Evolutionary conservation across 1,139 yeast genomes (phyloP).

Genomic region (Taiozyma sp.): DNA sequence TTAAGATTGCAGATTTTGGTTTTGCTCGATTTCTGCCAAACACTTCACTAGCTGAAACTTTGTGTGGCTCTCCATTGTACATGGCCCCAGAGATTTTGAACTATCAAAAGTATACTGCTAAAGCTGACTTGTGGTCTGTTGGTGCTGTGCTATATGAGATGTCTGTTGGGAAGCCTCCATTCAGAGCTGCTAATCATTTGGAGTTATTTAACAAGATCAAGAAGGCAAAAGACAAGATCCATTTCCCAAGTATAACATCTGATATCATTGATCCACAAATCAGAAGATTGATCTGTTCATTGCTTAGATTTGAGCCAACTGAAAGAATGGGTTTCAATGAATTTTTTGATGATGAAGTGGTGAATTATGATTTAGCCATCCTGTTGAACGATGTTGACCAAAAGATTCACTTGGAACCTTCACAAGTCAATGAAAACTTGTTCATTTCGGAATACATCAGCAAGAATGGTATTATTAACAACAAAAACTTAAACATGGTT

Average conservation of each 20-base stretch:
- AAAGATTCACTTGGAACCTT: constrained; percentile 47
- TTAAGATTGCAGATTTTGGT: constrained; percentile 96
- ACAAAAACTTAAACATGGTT: constrained; percentile 14
- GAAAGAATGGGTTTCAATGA: constrained; percentile 86
- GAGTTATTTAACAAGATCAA: constrained; percentile 85
- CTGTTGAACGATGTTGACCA: constrained; percentile 29
- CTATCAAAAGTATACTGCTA: constrained; percentile 93
- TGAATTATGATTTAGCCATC: constrained; percentile 27
- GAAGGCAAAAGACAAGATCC: constrained; percentile 68
- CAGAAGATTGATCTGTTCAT: constrained; percentile 63
- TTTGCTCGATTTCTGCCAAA: constrained; percentile 93
- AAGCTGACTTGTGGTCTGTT: constrained; percentile 97
- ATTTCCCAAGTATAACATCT: constrained; percentile 54
- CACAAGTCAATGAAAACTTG: constrained; percentile 69
- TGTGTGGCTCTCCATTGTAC: constrained; percentile 95
- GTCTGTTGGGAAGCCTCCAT: constrained; percentile 95
- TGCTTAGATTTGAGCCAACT: constrained; percentile 79
- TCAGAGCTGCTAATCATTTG: constrained; percentile 87
- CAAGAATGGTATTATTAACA: constrained; percentile 25
- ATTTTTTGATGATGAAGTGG: constrained; percentile 59
- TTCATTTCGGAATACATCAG: constrained; percentile 76
- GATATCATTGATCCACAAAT: constrained; percentile 42
- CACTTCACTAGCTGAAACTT: constrained; percentile 91
- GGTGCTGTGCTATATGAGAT: constrained; percentile 95
- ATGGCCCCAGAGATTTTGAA: constrained; percentile 98